These are phyloP conservation scores for Manihot esculenta DNA, from an alignment of 441 rosid species.

Conservation along the genomic window DNA sequence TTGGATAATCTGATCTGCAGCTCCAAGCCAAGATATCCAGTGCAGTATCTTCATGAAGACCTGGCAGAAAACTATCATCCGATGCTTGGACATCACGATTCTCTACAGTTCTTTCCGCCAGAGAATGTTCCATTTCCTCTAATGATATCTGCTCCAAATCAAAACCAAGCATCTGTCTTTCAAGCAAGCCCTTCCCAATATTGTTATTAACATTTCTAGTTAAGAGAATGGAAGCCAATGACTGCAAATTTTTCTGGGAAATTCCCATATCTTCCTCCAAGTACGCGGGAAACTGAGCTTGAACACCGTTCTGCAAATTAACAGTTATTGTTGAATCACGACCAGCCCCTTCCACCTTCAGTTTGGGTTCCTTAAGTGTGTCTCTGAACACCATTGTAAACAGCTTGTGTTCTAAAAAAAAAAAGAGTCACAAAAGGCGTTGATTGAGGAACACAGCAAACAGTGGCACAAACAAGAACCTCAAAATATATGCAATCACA, in stretches of 20 bases:
- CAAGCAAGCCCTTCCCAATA: conserved; percentile 22
- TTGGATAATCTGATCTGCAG: conserved; percentile 45
- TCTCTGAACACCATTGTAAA: conserved; percentile 40
- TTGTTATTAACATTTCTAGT: conserved; percentile 23
- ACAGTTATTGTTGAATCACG: conserved; percentile 16
- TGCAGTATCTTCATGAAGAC: conserved; percentile 40
- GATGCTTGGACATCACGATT: conserved; percentile 25
- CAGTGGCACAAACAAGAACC: neutral
- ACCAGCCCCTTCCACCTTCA: conserved; percentile 23
- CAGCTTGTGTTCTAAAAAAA: neutral
- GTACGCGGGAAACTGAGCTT: conserved; percentile 1
- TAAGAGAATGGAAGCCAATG: conserved; percentile 21
- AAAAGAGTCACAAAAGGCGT: neutral
- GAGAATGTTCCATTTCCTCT: conserved; percentile 21
- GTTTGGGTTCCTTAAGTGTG: conserved; percentile 22
- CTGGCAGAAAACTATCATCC: conserved; percentile 35
- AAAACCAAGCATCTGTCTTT: conserved; percentile 22
- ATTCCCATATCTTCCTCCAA: conserved; percentile 18
- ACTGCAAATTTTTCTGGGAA: conserved; percentile 22
- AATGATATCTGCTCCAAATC: conserved; percentile 18
- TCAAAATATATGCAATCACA: neutral
- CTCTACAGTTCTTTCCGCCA: conserved; percentile 28
- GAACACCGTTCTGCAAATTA: conserved; percentile 19
- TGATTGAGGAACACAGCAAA: neutral
- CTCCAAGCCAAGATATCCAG: conserved; percentile 37